Percentiles rank a stretch among this genome's conserved stretches.
These are phyloP conservation scores for Cladobotryum mycophilum DNA, from an alignment of 2,329 filamentous ascomycete species.

Conservation along the genomic window DNA sequence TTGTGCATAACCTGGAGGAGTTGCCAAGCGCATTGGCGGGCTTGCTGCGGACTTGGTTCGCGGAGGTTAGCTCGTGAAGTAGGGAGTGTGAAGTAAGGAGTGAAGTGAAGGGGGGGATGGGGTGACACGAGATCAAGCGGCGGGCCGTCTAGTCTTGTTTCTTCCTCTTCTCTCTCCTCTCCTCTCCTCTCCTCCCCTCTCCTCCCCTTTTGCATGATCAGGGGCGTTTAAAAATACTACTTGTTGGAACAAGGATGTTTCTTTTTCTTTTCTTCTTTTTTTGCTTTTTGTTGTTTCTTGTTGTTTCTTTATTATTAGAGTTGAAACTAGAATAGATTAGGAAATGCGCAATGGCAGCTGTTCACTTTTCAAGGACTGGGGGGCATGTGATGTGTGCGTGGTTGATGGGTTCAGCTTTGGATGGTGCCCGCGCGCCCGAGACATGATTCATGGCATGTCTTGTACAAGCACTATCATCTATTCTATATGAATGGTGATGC, in stretches of 20 bases:
- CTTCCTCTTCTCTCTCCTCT: neutral
- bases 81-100: neutral
- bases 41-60: conserved; percentile 93
- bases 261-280: conserved; percentile 3
- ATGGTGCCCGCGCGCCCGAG: no score
- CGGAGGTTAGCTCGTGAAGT: conserved; percentile 50
- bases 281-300: neutral
- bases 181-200: neutral
- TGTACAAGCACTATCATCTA: no score
- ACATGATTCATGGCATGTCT: no score
- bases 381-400: no score
- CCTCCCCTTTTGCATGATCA: neutral
- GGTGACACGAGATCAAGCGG: no score
- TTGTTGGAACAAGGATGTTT: neutral
- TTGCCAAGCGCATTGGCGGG: conserved; percentile 82
- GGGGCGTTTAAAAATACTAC: neutral
- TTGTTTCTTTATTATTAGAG: neutral
- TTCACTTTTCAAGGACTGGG: no score
- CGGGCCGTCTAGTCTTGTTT: neutral
- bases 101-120: neutral
- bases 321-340: no score
- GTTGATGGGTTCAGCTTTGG: no score
- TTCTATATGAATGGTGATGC: no score
- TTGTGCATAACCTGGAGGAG: conserved; percentile 87
- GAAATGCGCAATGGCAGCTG: no score